A percentile compares a stretch with the other conserved stretches of the same genome.
phyloP scores from a whole-genome alignment of 2,329 filamentous ascomycete genomes.

The Alternaria rosae region DNA sequence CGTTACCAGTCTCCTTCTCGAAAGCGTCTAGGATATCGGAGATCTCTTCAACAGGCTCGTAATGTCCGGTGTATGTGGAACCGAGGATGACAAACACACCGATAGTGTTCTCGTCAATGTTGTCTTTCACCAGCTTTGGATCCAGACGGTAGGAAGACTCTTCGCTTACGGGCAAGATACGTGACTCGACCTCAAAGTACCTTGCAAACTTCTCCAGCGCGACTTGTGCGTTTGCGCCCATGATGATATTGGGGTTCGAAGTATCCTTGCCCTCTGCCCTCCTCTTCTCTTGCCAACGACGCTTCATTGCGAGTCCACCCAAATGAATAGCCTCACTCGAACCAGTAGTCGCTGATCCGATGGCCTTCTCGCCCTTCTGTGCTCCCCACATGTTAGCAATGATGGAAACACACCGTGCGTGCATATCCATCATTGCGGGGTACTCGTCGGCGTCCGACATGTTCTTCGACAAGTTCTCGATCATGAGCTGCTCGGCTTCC shows the following conservation, averaged over 20 bases:
- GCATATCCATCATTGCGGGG: slow-evolving; percentile 60
- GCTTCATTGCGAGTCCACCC: slow-evolving; percentile 71
- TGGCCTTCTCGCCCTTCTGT: slow-evolving; percentile 67
- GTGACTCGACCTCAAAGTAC: slow-evolving; percentile 76
- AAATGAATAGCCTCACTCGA: slow-evolving; percentile 76
- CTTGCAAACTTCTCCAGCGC: slow-evolving; percentile 75
- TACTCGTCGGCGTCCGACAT: slow-evolving; percentile 69
- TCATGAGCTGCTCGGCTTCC: slow-evolving; percentile 69
- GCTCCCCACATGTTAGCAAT: slow-evolving; percentile 72
- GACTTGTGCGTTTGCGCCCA: slow-evolving; percentile 77
- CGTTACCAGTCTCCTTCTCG: slow-evolving; percentile 66
- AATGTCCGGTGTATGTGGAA: slow-evolving; percentile 77
- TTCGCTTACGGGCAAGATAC: slow-evolving; percentile 68
- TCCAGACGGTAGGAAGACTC: slow-evolving; percentile 69
- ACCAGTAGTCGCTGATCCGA: slow-evolving; percentile 74
- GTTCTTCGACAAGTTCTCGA: slow-evolving; percentile 74
- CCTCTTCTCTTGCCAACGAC: slow-evolving; percentile 73
- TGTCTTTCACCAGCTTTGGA: slow-evolving; percentile 68
- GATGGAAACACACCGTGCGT: slow-evolving; percentile 73
- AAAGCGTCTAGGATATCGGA: slow-evolving; percentile 70
- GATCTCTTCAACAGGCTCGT: slow-evolving; percentile 74
- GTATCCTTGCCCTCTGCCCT: slow-evolving; percentile 67
- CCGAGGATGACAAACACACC: slow-evolving; percentile 77
- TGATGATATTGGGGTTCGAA: slow-evolving; percentile 73
- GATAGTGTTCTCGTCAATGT: slow-evolving; percentile 78